Conservation (phyloP, 2,329 filamentous ascomycete species). For the Ophiostoma piceae region DNA sequence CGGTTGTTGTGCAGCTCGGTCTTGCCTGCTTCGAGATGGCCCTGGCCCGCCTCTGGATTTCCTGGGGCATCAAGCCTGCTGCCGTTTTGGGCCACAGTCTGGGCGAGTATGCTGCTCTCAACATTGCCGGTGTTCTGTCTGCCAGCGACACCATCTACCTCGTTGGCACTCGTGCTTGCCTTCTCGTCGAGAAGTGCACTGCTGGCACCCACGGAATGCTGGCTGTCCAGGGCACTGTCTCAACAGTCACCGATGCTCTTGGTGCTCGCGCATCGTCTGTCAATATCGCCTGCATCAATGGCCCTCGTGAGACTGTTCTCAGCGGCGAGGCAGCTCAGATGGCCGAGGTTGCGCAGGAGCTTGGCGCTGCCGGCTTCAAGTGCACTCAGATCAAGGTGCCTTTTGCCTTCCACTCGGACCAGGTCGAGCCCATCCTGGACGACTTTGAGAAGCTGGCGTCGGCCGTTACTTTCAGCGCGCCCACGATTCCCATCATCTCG, state of each 20-base stretch:
- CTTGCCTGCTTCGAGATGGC: conserved; percentile 55
- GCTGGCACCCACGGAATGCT: conserved; percentile 59
- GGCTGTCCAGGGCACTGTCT: conserved; percentile 44
- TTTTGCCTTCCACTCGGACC: conserved; percentile 51
- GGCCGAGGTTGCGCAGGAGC: conserved; percentile 39
- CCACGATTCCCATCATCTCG: conserved; percentile 58
- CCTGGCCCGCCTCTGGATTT: conserved; percentile 50
- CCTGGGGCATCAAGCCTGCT: conserved; percentile 51
- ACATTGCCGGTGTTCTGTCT: conserved; percentile 65
- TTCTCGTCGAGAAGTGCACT: conserved; percentile 61
- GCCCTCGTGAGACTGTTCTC: conserved; percentile 69
- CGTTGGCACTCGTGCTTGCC: conserved; percentile 61
- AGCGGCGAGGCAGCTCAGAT: conserved; percentile 42
- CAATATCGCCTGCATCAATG: conserved; percentile 68
- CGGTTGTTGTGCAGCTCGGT: conserved; percentile 50
- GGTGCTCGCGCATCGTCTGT: conserved; percentile 38
- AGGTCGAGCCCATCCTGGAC: conserved; percentile 51
- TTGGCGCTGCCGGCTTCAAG: conserved; percentile 37
- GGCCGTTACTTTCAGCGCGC: neutral
- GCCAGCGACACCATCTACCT: conserved; percentile 66
- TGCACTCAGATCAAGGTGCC: conserved; percentile 46
- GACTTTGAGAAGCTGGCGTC: conserved; percentile 51
- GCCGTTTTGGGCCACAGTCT: conserved; percentile 59
- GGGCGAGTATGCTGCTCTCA: conserved; percentile 68
- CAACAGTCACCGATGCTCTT: conserved; percentile 50